These are phyloP conservation scores for Dactylella cylindrospora DNA, from an alignment of 2,329 filamentous ascomycete genomes.

Conservation along the genomic window DNA sequence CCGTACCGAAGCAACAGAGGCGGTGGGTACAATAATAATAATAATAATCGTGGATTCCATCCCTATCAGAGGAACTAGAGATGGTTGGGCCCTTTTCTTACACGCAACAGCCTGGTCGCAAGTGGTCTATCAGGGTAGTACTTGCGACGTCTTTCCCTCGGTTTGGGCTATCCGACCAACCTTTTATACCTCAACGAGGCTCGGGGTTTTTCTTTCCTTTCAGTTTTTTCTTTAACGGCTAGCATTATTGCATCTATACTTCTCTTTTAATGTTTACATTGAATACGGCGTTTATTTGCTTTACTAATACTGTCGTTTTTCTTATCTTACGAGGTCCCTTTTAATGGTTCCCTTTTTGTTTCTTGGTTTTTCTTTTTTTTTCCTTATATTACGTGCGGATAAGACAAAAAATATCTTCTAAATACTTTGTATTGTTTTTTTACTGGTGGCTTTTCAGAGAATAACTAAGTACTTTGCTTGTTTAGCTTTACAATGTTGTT, in stretches of 20 bases:
- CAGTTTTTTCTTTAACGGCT: no score
- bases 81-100: no score
- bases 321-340: background rate
- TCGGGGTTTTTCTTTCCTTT: background rate
- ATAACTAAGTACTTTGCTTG: no score
- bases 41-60: slow-evolving; percentile 29
- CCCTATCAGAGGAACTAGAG: slow-evolving; percentile 34
- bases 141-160: no score
- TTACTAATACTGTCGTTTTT: background rate
- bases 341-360: background rate
- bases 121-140: no score
- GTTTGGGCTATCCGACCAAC: no score
- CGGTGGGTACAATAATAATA: slow-evolving; percentile 3
- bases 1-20: slow-evolving; percentile 21
- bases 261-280: slow-evolving; percentile 20
- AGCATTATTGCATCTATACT: background rate
- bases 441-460: slow-evolving; percentile 1
- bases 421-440: background rate
- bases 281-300: slow-evolving; percentile 3
- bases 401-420: slow-evolving; percentile 5
- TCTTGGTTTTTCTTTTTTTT: no score
- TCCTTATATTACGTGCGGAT: background rate
- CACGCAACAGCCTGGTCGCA: no score
- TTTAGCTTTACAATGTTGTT: no score
- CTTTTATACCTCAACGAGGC: background rate